phyloP scores from a whole-genome alignment of 2,329 filamentous ascomycete species.

The Eurotiales sp. region DNA sequence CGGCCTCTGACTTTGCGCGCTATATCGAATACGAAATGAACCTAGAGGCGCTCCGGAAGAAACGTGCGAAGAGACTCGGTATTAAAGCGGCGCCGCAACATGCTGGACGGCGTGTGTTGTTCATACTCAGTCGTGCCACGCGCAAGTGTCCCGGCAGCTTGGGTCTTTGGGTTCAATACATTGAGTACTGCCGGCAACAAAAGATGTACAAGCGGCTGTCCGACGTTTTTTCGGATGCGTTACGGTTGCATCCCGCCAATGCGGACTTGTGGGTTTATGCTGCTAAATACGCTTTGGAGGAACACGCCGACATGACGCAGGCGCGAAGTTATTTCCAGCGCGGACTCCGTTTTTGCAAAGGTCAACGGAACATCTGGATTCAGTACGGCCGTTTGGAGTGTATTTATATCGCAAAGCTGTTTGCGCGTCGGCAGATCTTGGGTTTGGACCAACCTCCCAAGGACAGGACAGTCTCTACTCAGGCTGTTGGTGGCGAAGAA shows the following conservation, averaged over 20 bases:
- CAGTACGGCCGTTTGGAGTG: slow-evolving; percentile 91
- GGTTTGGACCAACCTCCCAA: slow-evolving; percentile 52
- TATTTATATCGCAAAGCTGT: slow-evolving; percentile 82
- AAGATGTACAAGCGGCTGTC: slow-evolving; percentile 60
- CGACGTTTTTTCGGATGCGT: slow-evolving; percentile 61
- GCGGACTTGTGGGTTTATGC: slow-evolving; percentile 79
- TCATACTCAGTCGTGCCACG: slow-evolving; percentile 82
- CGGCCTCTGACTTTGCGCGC: slow-evolving; percentile 72
- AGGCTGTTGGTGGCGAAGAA: slow-evolving; percentile 44
- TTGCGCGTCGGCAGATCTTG: slow-evolving; percentile 65
- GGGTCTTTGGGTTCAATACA: slow-evolving; percentile 83
- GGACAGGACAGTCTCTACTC: slow-evolving; percentile 36
- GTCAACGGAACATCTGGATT: slow-evolving; percentile 70
- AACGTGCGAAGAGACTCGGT: slow-evolving; percentile 76
- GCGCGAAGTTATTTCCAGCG: slow-evolving; percentile 84
- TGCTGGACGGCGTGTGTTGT: slow-evolving; percentile 79
- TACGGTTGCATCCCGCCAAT: slow-evolving; percentile 82
- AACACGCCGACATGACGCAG: slow-evolving; percentile 79
- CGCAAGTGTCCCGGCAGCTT: slow-evolving; percentile 78
- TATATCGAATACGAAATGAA: slow-evolving; percentile 73
- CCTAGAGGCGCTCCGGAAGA: slow-evolving; percentile 69
- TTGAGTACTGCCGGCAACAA: slow-evolving; percentile 71
- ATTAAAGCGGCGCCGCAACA: slow-evolving; percentile 68
- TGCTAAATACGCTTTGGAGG: slow-evolving; percentile 72
- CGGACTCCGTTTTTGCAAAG: slow-evolving; percentile 83